Evolutionary conservation across 768 basidiomycete species (phyloP).

Genomic region (Suillus spraguei): DNA sequence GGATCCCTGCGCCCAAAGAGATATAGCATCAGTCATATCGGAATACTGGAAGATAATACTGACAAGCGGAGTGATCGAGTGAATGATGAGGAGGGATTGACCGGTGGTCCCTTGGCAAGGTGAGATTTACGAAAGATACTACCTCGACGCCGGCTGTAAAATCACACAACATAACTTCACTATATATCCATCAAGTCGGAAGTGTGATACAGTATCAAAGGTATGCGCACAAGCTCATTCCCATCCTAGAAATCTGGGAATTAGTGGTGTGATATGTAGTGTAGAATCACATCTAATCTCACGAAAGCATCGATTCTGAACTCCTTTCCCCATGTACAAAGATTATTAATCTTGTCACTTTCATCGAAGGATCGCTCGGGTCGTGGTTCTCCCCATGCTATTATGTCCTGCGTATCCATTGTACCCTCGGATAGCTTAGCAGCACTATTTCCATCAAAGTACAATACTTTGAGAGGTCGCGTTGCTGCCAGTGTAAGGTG

Average conservation of each 20-base stretch:
- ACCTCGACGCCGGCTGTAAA: slow-evolving; percentile 32
- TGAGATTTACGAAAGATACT: slow-evolving; percentile 28
- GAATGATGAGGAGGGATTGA: too few species aligned
- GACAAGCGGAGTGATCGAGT: not conserved
- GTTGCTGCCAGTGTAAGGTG: slow-evolving; percentile 31
- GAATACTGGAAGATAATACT: not conserved
- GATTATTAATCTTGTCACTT: slow-evolving; percentile 23
- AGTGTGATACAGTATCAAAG: not conserved
- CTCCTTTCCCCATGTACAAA: slow-evolving; percentile 37
- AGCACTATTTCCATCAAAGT: slow-evolving; percentile 36
- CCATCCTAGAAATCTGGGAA: slow-evolving; percentile 22
- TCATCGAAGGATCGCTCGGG: slow-evolving; percentile 26
- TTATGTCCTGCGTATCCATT: slow-evolving; percentile 38
- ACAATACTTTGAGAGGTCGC: slow-evolving; percentile 33
- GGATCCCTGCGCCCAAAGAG: not conserved
- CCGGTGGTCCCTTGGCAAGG: too few species aligned
- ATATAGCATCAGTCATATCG: not conserved
- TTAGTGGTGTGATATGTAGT: not conserved
- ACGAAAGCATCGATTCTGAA: slow-evolving; percentile 37
- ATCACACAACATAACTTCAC: slow-evolving; percentile 40
- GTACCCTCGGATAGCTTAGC: slow-evolving; percentile 33
- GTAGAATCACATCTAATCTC: slow-evolving; percentile 16
- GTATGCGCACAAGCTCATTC: slow-evolving; percentile 34
- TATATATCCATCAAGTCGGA: slow-evolving; percentile 12
- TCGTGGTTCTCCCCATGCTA: slow-evolving; percentile 30